A percentile compares a stretch with the other conserved stretches of the same genome.
Conservation (phyloP, 2,329 filamentous ascomycete genomes). For the Bipolaris sorokiniana region DNA sequence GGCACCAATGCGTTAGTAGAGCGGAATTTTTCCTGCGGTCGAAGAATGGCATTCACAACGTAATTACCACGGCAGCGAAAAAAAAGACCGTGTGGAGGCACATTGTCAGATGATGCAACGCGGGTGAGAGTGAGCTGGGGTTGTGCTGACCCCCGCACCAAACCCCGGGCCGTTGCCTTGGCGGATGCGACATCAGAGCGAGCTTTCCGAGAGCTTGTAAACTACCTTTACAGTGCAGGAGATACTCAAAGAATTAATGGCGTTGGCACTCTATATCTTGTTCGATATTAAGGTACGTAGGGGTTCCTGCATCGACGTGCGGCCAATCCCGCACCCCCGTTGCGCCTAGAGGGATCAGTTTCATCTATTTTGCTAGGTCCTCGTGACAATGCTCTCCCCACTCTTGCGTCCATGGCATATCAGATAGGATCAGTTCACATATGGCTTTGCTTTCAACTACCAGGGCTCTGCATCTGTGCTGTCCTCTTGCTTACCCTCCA, state of each 20-base stretch:
- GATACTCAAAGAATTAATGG: not conserved
- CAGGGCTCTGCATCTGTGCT: too few species aligned
- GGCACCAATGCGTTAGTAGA: too few species aligned
- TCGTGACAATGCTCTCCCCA: not conserved
- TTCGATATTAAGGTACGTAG: not conserved
- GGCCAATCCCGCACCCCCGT: not conserved
- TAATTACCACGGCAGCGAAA: not conserved
- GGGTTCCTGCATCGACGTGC: not conserved
- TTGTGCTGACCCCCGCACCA: not conserved
- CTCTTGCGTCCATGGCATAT: too few species aligned
- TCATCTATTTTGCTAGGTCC: not conserved
- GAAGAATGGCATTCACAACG: not conserved
- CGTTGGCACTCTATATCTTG: not conserved
- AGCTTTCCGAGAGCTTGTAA: not conserved
- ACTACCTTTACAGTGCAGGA: not conserved
- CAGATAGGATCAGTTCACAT: too few species aligned
- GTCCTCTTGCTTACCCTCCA: too few species aligned
- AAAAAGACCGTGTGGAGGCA: too few species aligned
- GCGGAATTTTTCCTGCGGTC: not conserved
- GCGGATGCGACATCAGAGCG: not conserved
- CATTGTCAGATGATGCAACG: not conserved
- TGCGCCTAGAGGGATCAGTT: not conserved
- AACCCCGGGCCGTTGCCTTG: not conserved
- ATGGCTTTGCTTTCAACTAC: too few species aligned
- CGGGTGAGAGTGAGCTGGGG: not conserved